These are phyloP conservation scores for Aspergillus tamarii DNA, from an alignment of 2,329 filamentous ascomycete genomes.

Conservation along the genomic window DNA sequence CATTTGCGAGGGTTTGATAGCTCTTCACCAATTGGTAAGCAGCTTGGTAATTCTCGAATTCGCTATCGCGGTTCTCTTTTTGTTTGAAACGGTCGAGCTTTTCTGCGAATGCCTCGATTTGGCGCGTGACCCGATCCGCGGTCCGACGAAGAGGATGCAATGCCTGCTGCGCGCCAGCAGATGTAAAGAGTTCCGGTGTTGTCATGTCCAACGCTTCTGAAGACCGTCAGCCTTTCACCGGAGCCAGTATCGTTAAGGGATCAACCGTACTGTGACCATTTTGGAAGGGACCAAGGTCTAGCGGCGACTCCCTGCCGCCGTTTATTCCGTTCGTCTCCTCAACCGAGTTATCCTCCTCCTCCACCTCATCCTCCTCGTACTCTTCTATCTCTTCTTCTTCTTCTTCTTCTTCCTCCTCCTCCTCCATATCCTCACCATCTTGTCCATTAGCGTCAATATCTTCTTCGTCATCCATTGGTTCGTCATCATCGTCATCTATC, in stretches of 20 bases:
- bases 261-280: slow-evolving; percentile 24
- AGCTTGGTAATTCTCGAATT: slow-evolving; percentile 62
- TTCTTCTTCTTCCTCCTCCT: slow-evolving; percentile 31
- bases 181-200: slow-evolving; percentile 44
- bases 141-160: slow-evolving; percentile 65
- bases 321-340: slow-evolving; percentile 34
- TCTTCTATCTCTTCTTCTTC: slow-evolving; percentile 32
- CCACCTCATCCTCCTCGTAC: slow-evolving; percentile 34
- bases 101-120: slow-evolving; percentile 86
- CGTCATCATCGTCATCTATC: slow-evolving; percentile 42
- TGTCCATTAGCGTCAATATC: slow-evolving; percentile 31
- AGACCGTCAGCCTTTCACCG: slow-evolving; percentile 16
- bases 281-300: slow-evolving; percentile 17
- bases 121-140: slow-evolving; percentile 71
- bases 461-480: slow-evolving; percentile 34
- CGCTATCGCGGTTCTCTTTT: slow-evolving; percentile 49
- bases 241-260: background rate
- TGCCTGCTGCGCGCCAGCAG: slow-evolving; percentile 53
- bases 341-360: slow-evolving; percentile 27
- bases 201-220: slow-evolving; percentile 23
- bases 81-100: slow-evolving; percentile 75
- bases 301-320: slow-evolving; percentile 30
- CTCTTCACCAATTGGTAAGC: slow-evolving; percentile 69
- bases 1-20: slow-evolving; percentile 62
- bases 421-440: slow-evolving; percentile 34